Conservation (phyloP, 75 land plant species). For the Isoetes taiwanensis region DNA sequence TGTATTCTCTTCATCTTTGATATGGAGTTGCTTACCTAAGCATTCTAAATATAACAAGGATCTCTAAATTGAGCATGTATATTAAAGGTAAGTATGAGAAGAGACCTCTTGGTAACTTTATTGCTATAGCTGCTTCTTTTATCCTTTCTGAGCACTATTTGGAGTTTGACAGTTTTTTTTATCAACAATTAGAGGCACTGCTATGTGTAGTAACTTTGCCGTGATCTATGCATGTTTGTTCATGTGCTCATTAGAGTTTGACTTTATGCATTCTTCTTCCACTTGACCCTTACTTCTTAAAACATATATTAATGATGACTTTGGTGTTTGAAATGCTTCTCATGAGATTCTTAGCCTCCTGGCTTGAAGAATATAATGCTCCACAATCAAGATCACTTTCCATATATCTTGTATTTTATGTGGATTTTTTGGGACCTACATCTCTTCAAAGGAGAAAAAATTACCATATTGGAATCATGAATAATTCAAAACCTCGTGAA, state of each 20-base stretch:
- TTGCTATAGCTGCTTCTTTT: neutral
- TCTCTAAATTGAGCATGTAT: too few relatives aligned
- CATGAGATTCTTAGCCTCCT: neutral
- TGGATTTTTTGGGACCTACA: neutral
- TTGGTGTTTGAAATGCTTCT: conserved; percentile 1
- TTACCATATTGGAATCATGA: neutral
- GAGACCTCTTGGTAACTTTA: too few relatives aligned
- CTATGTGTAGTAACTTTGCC: conserved; percentile 11
- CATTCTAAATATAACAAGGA: neutral
- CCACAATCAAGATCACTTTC: neutral
- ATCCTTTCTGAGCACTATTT: neutral
- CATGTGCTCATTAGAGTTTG: neutral
- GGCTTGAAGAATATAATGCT: neutral
- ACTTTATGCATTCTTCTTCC: neutral
- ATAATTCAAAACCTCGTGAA: conserved; percentile 1
- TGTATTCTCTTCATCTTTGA: conserved; percentile 10
- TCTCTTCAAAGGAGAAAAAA: neutral
- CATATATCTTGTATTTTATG: neutral
- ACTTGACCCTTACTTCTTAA: neutral
- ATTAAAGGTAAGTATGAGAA: too few relatives aligned
- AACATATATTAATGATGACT: conserved; percentile 8
- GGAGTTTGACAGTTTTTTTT: neutral
- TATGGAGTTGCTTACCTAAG: neutral
- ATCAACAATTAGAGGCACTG: conserved; percentile 5
- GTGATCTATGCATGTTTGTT: conserved; percentile 9